Evolutionary conservation across 2,329 filamentous ascomycete species (phyloP).

Genomic region (Ceratocystis eucalypticola): DNA sequence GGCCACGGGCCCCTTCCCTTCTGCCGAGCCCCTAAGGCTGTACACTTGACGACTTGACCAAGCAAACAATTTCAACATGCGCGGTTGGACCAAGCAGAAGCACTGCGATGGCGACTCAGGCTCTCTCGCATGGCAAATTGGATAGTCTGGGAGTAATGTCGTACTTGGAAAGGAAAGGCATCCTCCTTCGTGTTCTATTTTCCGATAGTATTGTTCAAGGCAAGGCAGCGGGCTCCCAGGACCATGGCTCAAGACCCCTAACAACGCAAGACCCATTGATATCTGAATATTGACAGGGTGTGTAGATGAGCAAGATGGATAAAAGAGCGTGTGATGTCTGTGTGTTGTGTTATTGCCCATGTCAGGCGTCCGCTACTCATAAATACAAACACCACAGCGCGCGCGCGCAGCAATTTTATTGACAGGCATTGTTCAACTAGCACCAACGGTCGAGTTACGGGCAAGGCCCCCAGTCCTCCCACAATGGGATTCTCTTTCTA

Average conservation of each 20-base stretch:
- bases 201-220: neutral
- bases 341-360: neutral
- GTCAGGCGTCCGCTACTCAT: neutral
- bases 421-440: neutral
- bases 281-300: neutral
- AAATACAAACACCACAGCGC: neutral
- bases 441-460: neutral
- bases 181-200: neutral
- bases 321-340: neutral
- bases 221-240: neutral
- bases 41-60: neutral
- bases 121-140: neutral
- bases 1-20: neutral
- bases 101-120: no score
- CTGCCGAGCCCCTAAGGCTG: neutral
- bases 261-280: no score
- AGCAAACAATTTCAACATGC: neutral
- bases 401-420: neutral
- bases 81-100: neutral
- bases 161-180: neutral
- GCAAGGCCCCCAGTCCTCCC: neutral
- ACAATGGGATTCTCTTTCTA: neutral
- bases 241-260: neutral
- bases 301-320: neutral
- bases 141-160: neutral